A percentile compares a stretch with the other conserved stretches of the same genome.
Conservation (phyloP, 2,329 filamentous ascomycete genomes). For the Cytospora mali region DNA sequence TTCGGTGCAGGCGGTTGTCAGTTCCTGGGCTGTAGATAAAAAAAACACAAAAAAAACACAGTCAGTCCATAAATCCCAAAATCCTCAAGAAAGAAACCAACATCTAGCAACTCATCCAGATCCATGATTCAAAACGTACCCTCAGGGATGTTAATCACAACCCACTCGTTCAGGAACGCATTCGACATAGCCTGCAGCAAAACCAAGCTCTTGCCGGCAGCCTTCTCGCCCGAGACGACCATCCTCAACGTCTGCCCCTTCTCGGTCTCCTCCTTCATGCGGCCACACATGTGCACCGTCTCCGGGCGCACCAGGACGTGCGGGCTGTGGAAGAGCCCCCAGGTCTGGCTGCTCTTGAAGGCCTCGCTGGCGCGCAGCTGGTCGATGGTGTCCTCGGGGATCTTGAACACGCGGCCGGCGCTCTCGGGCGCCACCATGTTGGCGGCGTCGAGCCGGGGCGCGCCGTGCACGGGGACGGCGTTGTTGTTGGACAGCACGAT, state of each 20-base stretch:
- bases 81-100: no score
- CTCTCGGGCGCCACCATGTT: constrained; percentile 58
- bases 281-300: constrained; percentile 69
- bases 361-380: constrained; percentile 81
- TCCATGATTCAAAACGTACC: no score
- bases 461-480: constrained; percentile 73
- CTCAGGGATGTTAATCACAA: constrained; percentile 88
- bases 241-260: constrained; percentile 61
- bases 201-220: constrained; percentile 85
- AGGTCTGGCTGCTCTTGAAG: constrained; percentile 88
- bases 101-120: no score
- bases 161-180: constrained; percentile 80
- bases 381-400: constrained; percentile 74
- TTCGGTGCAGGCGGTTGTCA: constrained; percentile 78
- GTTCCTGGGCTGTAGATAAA: constrained; percentile 67
- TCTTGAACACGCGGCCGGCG: constrained; percentile 67
- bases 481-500: constrained; percentile 94
- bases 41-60: neutral
- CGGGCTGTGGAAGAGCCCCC: constrained; percentile 82
- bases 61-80: neutral
- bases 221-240: constrained; percentile 72
- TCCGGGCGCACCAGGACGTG: constrained; percentile 78
- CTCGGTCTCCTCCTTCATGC: constrained; percentile 59
- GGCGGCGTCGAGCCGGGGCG: constrained; percentile 55
- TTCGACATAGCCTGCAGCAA: constrained; percentile 82